phyloP scores from a whole-genome alignment of 371 early-diverging fungal species.

The Parasitella parasitica region DNA sequence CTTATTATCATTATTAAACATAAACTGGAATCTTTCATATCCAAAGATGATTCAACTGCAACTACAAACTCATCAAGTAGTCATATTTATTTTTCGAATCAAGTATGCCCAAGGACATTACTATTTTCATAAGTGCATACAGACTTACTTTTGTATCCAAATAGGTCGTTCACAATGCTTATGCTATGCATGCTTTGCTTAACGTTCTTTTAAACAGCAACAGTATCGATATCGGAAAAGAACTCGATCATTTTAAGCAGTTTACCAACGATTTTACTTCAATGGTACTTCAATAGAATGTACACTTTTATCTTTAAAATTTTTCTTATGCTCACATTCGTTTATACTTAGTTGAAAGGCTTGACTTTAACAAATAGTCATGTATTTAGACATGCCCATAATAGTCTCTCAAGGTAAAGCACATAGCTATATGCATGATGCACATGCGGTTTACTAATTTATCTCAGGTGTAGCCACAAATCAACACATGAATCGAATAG shows the following conservation, averaged over 20 bases:
- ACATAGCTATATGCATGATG: not conserved
- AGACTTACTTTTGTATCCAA: not conserved
- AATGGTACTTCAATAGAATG: constrained; percentile 26
- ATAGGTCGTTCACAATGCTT: constrained; percentile 21
- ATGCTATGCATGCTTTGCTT: constrained; percentile 82
- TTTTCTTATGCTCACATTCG: not conserved
- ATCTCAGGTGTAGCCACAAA: not conserved
- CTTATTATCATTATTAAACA: constrained; percentile 14
- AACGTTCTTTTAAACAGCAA: constrained; percentile 63
- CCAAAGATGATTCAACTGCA: not conserved
- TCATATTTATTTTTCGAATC: constrained; percentile 20
- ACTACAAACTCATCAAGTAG: not conserved
- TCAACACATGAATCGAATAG: not conserved
- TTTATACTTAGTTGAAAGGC: constrained; percentile 11
- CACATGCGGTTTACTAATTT: not conserved
- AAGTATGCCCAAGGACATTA: constrained; percentile 14
- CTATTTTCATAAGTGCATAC: not conserved
- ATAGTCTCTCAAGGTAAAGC: constrained; percentile 12
- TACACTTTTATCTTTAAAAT: too few relatives aligned
- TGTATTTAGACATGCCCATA: constrained; percentile 15
- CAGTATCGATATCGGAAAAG: constrained; percentile 28
- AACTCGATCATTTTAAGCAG: constrained; percentile 36
- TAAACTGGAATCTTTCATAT: not conserved
- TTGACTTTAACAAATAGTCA: constrained; percentile 7
- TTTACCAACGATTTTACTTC: constrained; percentile 33